A percentile compares a stretch with the other conserved stretches of the same genome.
Conservation (phyloP, 768 basidiomycete genomes). For the Peribolospora kevripleyi region DNA sequence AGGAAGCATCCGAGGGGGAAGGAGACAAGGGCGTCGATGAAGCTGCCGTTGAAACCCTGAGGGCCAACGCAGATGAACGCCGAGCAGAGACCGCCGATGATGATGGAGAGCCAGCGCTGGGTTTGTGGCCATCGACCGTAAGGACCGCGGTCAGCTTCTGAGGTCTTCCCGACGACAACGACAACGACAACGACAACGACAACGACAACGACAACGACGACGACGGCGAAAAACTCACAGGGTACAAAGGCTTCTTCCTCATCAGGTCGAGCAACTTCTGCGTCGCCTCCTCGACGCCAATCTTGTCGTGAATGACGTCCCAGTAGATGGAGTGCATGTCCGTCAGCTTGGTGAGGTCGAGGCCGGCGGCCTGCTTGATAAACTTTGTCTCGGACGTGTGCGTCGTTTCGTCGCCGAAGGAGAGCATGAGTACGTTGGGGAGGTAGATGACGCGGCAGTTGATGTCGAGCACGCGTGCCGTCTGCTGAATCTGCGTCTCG, state of each 20-base stretch:
- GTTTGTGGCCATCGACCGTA: too few relatives aligned
- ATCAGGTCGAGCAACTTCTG: slow-evolving; percentile 46
- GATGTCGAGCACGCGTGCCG: slow-evolving; percentile 27
- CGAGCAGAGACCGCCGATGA: slow-evolving; percentile 57
- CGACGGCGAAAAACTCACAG: slow-evolving; percentile 6
- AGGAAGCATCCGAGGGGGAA: slow-evolving; percentile 56
- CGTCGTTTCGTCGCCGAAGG: slow-evolving; percentile 55
- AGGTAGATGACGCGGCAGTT: slow-evolving; percentile 24
- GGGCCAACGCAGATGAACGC: slow-evolving; percentile 35
- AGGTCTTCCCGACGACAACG: neutral
- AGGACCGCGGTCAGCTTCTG: slow-evolving; percentile 6
- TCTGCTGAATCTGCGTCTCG: slow-evolving; percentile 27
- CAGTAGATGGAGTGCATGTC: slow-evolving; percentile 45
- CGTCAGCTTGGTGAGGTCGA: slow-evolving; percentile 48
- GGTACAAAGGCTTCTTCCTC: slow-evolving; percentile 38
- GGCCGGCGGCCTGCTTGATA: slow-evolving; percentile 30
- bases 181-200: neutral
- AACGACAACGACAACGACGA: neutral
- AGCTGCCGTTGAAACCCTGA: slow-evolving; percentile 45
- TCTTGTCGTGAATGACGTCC: slow-evolving; percentile 59
- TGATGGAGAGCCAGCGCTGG: slow-evolving; percentile 30
- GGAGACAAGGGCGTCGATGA: slow-evolving; percentile 46
- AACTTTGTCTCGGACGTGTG: slow-evolving; percentile 61
- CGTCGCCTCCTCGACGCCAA: slow-evolving; percentile 49
- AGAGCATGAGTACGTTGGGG: slow-evolving; percentile 40